A percentile compares a stretch with the other conserved stretches of the same genome.
Evolutionary conservation across 305 asterid species (phyloP).

Genomic region (Solanum aculeatissimum): DNA sequence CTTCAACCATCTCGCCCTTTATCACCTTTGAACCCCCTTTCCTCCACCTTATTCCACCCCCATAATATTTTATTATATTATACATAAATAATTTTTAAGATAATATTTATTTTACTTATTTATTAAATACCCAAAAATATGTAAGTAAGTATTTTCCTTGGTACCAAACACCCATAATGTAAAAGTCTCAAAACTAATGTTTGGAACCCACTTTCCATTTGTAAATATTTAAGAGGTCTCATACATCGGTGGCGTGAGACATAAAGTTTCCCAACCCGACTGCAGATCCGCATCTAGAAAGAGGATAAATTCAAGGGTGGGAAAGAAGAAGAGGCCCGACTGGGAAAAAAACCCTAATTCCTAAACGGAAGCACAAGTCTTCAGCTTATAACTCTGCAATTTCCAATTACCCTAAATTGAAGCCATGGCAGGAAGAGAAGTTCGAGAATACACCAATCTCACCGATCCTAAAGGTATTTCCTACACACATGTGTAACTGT

Average conservation of each 20-base stretch:
- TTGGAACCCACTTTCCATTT: not conserved
- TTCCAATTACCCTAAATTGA: not conserved
- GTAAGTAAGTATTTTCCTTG: not conserved
- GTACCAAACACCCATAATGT: not conserved
- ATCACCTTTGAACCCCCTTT: not conserved
- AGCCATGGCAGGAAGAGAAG: constrained; percentile 87
- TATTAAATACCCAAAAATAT: not conserved
- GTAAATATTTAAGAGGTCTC: not conserved
- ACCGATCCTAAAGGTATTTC: constrained; percentile 82
- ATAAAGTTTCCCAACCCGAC: not conserved
- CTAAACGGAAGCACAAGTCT: not conserved
- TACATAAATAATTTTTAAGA: not conserved
- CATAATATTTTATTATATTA: not conserved
- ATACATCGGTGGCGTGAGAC: not conserved
- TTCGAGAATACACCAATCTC: constrained; percentile 89
- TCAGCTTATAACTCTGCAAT: not conserved
- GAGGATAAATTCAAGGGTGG: not conserved
- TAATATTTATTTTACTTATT: not conserved
- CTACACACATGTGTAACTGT: not conserved
- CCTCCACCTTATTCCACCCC: not conserved
- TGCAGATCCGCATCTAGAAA: not conserved
- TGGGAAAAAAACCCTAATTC: not conserved
- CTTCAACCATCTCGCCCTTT: not conserved
- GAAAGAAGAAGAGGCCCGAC: not conserved
- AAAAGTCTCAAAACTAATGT: not conserved